phyloP scores from a whole-genome alignment of 73 alveolate species.

The Paramecium primaurelia region DNA sequence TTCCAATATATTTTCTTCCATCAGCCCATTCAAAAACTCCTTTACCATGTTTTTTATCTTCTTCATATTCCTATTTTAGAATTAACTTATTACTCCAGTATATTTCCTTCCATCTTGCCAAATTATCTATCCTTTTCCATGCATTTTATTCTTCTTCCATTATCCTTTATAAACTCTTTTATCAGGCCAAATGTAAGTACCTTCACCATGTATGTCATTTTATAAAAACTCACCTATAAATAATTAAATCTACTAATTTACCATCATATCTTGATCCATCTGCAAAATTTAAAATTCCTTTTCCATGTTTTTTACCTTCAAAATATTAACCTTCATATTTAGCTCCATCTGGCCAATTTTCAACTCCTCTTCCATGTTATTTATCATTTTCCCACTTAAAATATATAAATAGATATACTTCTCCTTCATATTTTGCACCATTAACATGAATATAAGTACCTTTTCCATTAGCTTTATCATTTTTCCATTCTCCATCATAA shows the following conservation, averaged over 20 bases:
- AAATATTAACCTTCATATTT: constrained; percentile 72
- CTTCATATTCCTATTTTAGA: constrained; percentile 56
- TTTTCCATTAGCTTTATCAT: not conserved
- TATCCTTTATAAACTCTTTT: constrained; percentile 71
- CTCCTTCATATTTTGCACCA: constrained; percentile 87
- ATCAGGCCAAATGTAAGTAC: constrained; percentile 74
- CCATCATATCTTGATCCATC: constrained; percentile 80
- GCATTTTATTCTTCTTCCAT: constrained; percentile 74
- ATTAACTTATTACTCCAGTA: constrained; percentile 55
- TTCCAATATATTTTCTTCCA: constrained; percentile 78
- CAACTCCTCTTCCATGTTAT: constrained; percentile 87
- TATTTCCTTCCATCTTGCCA: constrained; percentile 85
- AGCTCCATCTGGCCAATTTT: constrained; percentile 84
- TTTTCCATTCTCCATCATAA: not conserved
- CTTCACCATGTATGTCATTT: constrained; percentile 76
- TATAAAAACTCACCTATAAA: constrained; percentile 69
- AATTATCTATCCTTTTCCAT: constrained; percentile 72
- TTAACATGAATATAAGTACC: constrained; percentile 67
- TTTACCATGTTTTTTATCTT: constrained; percentile 73
- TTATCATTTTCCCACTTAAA: constrained; percentile 73
- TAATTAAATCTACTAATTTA: not conserved
- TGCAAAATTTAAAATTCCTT: constrained; percentile 73
- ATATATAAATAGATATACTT: not conserved
- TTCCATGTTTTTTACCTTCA: constrained; percentile 77
- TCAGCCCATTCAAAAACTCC: constrained; percentile 78